These are phyloP conservation scores for Populus ilicifolia DNA, from an alignment of 345 rosid genomes.

Conservation along the genomic window DNA sequence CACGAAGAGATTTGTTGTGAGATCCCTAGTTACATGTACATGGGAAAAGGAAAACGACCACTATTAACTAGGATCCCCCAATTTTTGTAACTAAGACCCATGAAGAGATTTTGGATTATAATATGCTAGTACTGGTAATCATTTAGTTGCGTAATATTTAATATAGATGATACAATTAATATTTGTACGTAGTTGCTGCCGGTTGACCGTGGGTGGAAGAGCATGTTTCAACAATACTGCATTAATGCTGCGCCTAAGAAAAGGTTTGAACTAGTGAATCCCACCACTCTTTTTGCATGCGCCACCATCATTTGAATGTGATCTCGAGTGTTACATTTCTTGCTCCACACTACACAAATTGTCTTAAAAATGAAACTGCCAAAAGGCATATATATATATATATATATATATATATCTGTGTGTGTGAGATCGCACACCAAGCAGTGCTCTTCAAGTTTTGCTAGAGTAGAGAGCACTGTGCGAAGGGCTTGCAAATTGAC, in stretches of 20 bases:
- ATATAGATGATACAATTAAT: neutral
- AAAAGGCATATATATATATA: neutral
- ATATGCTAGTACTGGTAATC: neutral
- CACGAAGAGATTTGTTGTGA: too few species aligned
- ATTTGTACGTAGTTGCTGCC: neutral
- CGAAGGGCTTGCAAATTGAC: neutral
- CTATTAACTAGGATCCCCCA: neutral
- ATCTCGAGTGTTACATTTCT: neutral
- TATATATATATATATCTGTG: too few species aligned
- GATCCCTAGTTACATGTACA: too few species aligned
- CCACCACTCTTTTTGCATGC: slow-evolving; percentile 12
- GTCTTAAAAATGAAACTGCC: neutral
- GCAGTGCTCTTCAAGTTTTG: neutral
- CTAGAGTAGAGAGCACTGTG: neutral
- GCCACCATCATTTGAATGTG: slow-evolving; percentile 1
- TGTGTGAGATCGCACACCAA: too few species aligned
- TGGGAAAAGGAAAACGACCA: too few species aligned
- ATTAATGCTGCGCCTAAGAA: neutral
- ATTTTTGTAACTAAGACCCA: too few species aligned
- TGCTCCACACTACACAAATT: neutral
- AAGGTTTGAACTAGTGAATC: neutral
- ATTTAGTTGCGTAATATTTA: neutral
- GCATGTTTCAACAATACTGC: neutral
- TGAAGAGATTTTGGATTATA: neutral
- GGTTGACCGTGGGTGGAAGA: neutral